A percentile compares a stretch with the other conserved stretches of the same genome.
These are phyloP conservation scores for Skeletonema grethae DNA, from an alignment of 108 stramenopile genomes.

Conservation along the genomic window DNA sequence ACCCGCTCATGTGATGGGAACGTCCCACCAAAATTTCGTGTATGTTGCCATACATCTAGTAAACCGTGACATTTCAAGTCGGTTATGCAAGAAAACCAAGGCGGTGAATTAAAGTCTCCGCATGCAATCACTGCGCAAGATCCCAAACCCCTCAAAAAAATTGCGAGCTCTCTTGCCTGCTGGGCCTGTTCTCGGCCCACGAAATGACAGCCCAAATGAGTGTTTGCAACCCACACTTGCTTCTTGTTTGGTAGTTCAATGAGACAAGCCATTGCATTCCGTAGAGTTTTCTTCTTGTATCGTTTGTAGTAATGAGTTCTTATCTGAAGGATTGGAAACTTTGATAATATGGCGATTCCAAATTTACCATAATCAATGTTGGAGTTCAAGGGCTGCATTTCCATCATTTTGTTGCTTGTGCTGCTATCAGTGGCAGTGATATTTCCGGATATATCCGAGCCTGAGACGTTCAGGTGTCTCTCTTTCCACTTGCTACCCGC, in stretches of 20 bases:
- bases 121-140: constrained; percentile 2
- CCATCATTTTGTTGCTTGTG: background rate
- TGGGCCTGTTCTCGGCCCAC: constrained; percentile 9
- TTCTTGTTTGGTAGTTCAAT: background rate
- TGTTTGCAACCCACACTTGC: constrained; percentile 16
- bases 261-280: constrained; percentile 23
- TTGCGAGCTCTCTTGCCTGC: constrained; percentile 12
- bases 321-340: constrained; percentile 13
- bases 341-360: constrained; percentile 17
- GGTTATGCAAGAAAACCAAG: constrained; percentile 7
- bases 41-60: constrained; percentile 5
- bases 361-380: constrained; percentile 10
- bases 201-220: constrained; percentile 19
- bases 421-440: background rate
- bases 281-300: constrained; percentile 14
- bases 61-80: background rate
- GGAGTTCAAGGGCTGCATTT: background rate
- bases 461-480: background rate
- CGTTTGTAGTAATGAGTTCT: constrained; percentile 6
- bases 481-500: constrained; percentile 20
- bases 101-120: constrained; percentile 22
- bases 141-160: background rate
- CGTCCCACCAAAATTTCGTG: constrained; percentile 8
- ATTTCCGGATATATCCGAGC: background rate
- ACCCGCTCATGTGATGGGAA: constrained; percentile 18